Evolutionary conservation across 352 stramenopile species (phyloP).

Genomic region (Phytopythium sindhum): DNA sequence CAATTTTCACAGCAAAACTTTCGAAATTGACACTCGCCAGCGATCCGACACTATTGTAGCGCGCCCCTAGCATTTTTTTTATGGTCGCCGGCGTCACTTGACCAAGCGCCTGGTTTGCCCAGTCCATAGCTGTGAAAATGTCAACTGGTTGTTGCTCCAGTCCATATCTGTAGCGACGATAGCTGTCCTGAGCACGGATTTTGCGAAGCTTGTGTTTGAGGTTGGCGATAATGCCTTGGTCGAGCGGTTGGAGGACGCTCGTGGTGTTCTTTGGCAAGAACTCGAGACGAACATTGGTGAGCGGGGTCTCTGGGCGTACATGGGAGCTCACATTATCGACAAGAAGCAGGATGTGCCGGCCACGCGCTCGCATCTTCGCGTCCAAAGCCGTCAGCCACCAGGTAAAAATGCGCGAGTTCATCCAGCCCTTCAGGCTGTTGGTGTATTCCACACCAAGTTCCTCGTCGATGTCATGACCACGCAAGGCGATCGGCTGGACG

Average conservation of each 20-base stretch:
- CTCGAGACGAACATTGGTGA: slow-evolving; percentile 1
- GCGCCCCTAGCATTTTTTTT: slow-evolving; percentile 3
- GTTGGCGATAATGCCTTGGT: slow-evolving; percentile 4
- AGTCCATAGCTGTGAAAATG: background rate
- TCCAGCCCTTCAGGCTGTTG: background rate
- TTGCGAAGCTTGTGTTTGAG: background rate
- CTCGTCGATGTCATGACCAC: background rate
- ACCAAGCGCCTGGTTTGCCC: background rate
- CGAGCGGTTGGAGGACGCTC: background rate
- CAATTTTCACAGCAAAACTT: background rate
- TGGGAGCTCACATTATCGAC: slow-evolving; percentile 6
- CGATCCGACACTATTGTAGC: background rate
- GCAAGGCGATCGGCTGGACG: background rate
- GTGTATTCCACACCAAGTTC: slow-evolving; percentile 3
- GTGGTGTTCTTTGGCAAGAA: slow-evolving; percentile 7
- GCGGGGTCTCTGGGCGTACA: background rate
- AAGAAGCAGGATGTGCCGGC: background rate
- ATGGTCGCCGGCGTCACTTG: background rate
- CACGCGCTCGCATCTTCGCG: background rate
- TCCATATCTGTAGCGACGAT: background rate
- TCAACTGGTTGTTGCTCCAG: background rate
- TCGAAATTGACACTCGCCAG: background rate
- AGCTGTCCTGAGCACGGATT: background rate
- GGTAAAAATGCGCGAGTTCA: slow-evolving; percentile 3
- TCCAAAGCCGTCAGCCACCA: background rate